These are phyloP conservation scores for Tylopilus rubrobrunneus DNA, from an alignment of 768 basidiomycete genomes.

Conservation along the genomic window DNA sequence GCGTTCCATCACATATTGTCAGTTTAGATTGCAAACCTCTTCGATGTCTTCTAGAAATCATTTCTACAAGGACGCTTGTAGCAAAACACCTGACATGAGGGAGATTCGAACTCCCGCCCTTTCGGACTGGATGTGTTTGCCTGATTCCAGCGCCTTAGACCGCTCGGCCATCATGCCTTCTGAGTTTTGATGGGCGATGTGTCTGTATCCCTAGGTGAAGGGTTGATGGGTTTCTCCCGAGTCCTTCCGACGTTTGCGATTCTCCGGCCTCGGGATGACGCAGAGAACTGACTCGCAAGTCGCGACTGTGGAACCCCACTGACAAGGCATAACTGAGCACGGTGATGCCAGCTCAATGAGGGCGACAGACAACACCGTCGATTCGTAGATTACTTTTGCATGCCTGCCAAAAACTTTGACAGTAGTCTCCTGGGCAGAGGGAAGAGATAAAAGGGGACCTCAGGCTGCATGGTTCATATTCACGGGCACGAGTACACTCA, in stretches of 20 bases:
- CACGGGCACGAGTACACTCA: no score
- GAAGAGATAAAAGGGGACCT: no score
- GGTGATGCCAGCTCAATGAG: no score
- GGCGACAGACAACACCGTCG: no score
- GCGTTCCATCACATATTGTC: not conserved
- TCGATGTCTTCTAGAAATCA: not conserved
- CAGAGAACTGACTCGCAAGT: no score
- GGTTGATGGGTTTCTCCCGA: no score
- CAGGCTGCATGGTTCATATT: no score
- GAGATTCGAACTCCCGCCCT: constrained; percentile 35
- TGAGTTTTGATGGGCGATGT: not conserved
- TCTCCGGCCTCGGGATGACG: no score
- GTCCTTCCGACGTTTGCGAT: no score
- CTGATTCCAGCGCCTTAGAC: constrained; percentile 59
- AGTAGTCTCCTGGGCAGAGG: not conserved
- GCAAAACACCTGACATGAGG: constrained; percentile 26
- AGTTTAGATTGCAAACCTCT: constrained; percentile 2
- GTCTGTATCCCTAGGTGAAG: not conserved
- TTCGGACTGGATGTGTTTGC: constrained; percentile 31
- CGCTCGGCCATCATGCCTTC: constrained; percentile 49
- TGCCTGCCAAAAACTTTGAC: not conserved
- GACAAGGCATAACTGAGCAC: no score
- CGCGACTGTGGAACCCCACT: no score
- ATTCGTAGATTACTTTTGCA: no score
- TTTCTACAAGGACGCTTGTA: not conserved